Conservation (phyloP, 768 basidiomycete species). For the Kwoniella europaea region DNA sequence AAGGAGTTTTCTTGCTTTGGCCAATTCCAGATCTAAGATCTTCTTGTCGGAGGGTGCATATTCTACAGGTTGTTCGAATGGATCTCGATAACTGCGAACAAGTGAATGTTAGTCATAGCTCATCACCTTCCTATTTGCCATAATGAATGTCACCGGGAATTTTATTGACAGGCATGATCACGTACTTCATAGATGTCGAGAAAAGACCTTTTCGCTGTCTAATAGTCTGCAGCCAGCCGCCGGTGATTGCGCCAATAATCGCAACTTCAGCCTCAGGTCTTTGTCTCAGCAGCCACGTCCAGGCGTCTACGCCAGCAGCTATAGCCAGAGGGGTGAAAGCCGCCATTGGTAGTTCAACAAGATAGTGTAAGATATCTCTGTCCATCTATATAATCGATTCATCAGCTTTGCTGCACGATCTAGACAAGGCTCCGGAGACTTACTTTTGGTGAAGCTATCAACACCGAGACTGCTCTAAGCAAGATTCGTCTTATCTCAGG, state of each 20-base stretch:
- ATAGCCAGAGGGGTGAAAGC: constrained; percentile 85
- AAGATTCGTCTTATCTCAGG: constrained; percentile 83
- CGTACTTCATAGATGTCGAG: constrained; percentile 78
- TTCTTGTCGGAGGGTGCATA: constrained; percentile 91
- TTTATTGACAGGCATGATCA: constrained; percentile 16
- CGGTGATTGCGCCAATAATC: constrained; percentile 80
- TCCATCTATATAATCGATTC: constrained; percentile 68
- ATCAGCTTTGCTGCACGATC: constrained; percentile 20
- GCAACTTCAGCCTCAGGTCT: constrained; percentile 79
- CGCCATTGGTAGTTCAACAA: constrained; percentile 86
- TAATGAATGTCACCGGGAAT: background rate
- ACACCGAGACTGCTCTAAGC: constrained; percentile 80
- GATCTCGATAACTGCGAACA: constrained; percentile 73
- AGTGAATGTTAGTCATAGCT: constrained; percentile 11
- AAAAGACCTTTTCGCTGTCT: constrained; percentile 80
- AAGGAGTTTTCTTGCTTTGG: constrained; percentile 74
- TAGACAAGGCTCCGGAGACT: constrained; percentile 59
- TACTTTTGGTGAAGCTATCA: constrained; percentile 69
- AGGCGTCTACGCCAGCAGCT: constrained; percentile 85
- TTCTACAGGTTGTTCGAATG: constrained; percentile 80
- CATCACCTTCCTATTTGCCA: background rate
- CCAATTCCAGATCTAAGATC: constrained; percentile 70
- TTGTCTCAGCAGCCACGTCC: constrained; percentile 94
- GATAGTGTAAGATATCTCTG: constrained; percentile 79
- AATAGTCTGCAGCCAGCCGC: constrained; percentile 86